Base-by-base conservation (phyloP, 2,329 filamentous ascomycete species). In the Hymenoscyphus fructigenus region DNA sequence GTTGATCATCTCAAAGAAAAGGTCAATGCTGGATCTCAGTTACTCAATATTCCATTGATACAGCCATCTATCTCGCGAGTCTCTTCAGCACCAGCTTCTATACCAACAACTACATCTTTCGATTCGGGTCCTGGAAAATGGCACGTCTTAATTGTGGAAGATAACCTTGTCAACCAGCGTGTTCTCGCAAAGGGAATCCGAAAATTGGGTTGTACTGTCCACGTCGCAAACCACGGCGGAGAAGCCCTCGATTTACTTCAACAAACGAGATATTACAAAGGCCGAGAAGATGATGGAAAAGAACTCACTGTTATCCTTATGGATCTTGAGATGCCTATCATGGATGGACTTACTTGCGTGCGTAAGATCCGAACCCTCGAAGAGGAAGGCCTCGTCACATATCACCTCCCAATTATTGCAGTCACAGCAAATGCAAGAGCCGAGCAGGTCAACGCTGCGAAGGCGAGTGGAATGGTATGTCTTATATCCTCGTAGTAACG, bases 201-300 rank as follows among this genome's bases (percentile, higher is more conserved):
- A 20, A 84, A 84, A 62, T 82, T 82, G 38, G 86, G 86, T 4
- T 87, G 85, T 70, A 83, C 81, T 56, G 86, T 85, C 0, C 81
- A 83, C 66, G 84, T 88, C 5, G 86, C 86, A 17, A 88, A 88
- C 67, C 86, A 89, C 66, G 86, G 86, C 50, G 80, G 81, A 57
- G 86, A 88, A 72, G 86, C 88, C 87, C 75, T 96, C 90, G 76
- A 97, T 96, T 75, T 97, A 91, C 7, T 82, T 73, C 0, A 91
- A 88, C 3, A 89, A 82, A 23, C 67, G 23, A 69, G 5, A 81
- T 83, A 28, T 81, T 80, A n/a, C 84, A 73, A 97, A 97, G 79
- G 88, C 91, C 66, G 93, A 93, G 74, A 97, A 96, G 0, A 93
- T 92, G 15, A 97, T 92, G 0, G 93, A 90, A 7, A 93, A 79